phyloP scores from a whole-genome alignment of 331 rosid genomes.

The Telfairia occidentalis region DNA sequence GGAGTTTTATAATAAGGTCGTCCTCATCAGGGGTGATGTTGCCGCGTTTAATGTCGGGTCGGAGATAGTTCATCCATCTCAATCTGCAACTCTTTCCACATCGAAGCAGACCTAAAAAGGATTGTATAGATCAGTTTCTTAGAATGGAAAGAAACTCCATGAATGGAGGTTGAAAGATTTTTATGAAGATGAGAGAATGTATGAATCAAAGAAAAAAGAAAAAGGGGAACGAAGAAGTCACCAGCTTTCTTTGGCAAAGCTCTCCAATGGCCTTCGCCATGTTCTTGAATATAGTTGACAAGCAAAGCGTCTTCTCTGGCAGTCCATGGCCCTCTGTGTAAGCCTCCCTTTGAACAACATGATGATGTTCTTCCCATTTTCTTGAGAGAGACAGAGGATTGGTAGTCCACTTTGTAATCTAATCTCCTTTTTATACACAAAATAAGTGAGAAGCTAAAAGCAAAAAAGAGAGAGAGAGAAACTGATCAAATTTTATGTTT shows the following conservation, averaged over 20 bases:
- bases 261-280: constrained; percentile 30
- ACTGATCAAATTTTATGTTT: too few species aligned
- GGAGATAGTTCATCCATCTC: constrained; percentile 24
- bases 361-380: constrained; percentile 24
- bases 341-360: constrained; percentile 17
- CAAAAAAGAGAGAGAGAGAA: too few species aligned
- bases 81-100: constrained; percentile 29
- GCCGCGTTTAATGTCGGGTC: constrained; percentile 26
- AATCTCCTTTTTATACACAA: background rate
- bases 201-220: too few species aligned
- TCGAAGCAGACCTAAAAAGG: constrained; percentile 14
- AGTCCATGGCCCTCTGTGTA: constrained; percentile 31
- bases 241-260: constrained; percentile 27
- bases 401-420: background rate
- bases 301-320: constrained; percentile 22
- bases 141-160: background rate
- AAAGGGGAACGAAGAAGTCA: background rate
- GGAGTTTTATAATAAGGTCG: constrained; percentile 23
- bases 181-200: too few species aligned
- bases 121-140: background rate
- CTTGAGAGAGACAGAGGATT: background rate
- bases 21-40: constrained; percentile 27
- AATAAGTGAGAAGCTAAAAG: background rate
- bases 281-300: constrained; percentile 16
- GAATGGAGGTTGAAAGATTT: background rate